A percentile compares a stretch with the other conserved stretches of the same genome.
Conservation (phyloP, 78 protist genomes). For the Cavenderia fasciculata region DNA sequence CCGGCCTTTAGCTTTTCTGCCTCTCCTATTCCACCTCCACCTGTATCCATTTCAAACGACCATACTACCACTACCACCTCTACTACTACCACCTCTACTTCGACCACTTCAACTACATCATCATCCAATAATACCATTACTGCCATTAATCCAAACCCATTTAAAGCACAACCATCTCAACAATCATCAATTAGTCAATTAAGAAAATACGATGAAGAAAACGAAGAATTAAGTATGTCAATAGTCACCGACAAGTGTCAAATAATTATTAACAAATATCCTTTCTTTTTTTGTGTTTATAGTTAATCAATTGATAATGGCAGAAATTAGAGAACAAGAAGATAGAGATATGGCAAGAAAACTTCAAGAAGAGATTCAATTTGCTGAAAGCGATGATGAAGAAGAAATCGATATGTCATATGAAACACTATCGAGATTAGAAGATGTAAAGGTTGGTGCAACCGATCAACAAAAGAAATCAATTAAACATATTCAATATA, state of each 20-base stretch:
- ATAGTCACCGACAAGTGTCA: not conserved
- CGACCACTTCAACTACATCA: not conserved
- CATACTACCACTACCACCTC: not conserved
- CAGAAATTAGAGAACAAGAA: slow-evolving; percentile 26
- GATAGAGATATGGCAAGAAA: not conserved
- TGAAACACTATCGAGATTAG: slow-evolving; percentile 31
- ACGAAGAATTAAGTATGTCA: not conserved
- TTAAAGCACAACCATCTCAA: not conserved
- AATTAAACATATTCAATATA: not conserved
- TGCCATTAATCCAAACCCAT: not conserved
- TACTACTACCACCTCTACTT: slow-evolving; percentile 8
- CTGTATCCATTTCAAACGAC: not conserved
- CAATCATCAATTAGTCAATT: not conserved
- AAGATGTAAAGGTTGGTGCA: slow-evolving; percentile 32
- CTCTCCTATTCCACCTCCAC: not conserved
- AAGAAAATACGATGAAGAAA: slow-evolving; percentile 11
- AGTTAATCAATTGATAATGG: slow-evolving; percentile 1
- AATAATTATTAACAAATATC: not conserved
- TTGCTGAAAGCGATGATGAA: not conserved
- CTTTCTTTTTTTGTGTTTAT: not conserved
- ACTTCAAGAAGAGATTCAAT: not conserved
- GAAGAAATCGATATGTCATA: slow-evolving; percentile 47
- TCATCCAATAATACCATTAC: not conserved
- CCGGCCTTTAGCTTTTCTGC: no score
- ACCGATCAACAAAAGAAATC: slow-evolving; percentile 24